Conservation (phyloP, 108 stramenopile genomes). For the Skeletonema menzelii region DNA sequence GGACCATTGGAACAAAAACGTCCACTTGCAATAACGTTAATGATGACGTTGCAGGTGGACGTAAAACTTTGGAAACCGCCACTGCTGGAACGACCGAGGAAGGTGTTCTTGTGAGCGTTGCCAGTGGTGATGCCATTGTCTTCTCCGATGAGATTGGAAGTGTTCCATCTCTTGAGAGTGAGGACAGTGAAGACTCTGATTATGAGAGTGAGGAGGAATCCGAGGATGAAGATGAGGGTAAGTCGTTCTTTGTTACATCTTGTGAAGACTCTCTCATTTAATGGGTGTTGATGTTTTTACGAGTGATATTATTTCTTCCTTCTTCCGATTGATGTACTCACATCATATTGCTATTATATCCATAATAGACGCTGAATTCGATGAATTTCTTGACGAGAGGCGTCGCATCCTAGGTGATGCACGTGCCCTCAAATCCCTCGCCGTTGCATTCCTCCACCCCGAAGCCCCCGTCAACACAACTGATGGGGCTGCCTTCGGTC, state of each 20-base stretch:
- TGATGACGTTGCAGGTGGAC: constrained; percentile 31
- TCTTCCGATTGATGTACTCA: not conserved
- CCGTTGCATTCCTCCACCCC: constrained; percentile 65
- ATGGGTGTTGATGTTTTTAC: not conserved
- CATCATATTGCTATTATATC: not conserved
- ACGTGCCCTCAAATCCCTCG: constrained; percentile 55
- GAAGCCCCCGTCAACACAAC: constrained; percentile 51
- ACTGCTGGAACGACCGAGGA: constrained; percentile 12
- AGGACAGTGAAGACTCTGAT: constrained; percentile 29
- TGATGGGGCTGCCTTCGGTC: constrained; percentile 44
- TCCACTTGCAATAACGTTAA: constrained; percentile 42
- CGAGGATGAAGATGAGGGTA: constrained; percentile 9
- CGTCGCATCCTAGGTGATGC: constrained; percentile 69
- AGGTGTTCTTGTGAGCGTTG: constrained; percentile 13
- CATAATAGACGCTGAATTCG: constrained; percentile 52
- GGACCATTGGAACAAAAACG: constrained; percentile 30
- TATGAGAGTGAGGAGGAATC: constrained; percentile 27
- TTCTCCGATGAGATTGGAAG: constrained; percentile 43
- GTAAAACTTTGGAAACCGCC: constrained; percentile 32
- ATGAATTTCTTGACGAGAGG: constrained; percentile 63
- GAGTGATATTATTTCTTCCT: not conserved
- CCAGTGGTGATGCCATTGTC: constrained; percentile 39
- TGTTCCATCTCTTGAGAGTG: constrained; percentile 46
- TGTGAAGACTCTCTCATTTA: too few species aligned
- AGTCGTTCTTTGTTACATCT: not conserved